These are phyloP conservation scores for Fusarium torulosum DNA, from an alignment of 2,329 filamentous ascomycete species.

Conservation along the genomic window DNA sequence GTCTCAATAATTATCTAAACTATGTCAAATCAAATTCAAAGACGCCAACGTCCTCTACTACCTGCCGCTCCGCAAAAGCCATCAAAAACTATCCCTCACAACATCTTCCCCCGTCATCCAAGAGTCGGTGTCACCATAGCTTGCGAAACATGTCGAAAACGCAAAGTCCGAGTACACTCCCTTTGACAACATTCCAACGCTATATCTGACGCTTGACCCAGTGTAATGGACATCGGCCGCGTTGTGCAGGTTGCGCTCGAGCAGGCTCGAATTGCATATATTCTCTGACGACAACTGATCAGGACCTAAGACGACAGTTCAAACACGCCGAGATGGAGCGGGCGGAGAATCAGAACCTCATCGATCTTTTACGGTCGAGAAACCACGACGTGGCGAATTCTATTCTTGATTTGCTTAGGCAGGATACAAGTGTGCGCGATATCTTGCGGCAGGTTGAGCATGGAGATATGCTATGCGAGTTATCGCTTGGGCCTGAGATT, in stretches of 20 bases:
- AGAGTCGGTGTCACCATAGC: conserved; percentile 9
- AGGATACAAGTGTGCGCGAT: background rate
- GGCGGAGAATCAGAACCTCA: background rate
- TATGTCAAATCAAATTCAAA: background rate
- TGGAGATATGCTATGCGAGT: conserved; percentile 16
- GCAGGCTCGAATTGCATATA: background rate
- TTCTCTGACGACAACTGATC: background rate
- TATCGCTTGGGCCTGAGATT: background rate
- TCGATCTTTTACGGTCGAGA: conserved; percentile 1
- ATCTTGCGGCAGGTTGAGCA: conserved; percentile 23
- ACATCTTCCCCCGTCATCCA: background rate
- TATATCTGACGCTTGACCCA: background rate
- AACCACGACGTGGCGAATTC: background rate
- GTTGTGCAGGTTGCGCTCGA: background rate
- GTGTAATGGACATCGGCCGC: conserved; percentile 18
- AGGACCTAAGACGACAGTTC: background rate
- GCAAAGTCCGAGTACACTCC: conserved; percentile 4
- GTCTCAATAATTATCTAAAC: rapidly evolving
- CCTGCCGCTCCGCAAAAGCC: background rate
- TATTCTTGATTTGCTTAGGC: conserved; percentile 17
- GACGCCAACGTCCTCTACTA: conserved; percentile 4
- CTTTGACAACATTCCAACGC: rapidly evolving
- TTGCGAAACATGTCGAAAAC: conserved; percentile 15
- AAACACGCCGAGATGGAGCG: background rate
- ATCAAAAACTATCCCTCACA: background rate